Base-by-base conservation (phyloP, 148 eudicot species). In the Rhododendron vialii region DNA sequence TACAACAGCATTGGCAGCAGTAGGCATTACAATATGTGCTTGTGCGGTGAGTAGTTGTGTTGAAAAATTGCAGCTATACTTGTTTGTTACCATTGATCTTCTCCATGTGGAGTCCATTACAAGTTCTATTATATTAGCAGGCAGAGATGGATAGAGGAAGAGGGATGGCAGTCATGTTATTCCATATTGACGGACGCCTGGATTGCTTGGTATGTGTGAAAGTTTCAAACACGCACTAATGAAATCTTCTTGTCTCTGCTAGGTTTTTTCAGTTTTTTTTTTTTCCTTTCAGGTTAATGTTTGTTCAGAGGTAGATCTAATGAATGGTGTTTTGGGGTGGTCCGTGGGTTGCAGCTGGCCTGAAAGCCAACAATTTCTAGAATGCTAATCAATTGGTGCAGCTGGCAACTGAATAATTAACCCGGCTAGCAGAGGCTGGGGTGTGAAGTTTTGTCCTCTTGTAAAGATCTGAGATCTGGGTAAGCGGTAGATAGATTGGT, bases 341-440 rank as follows among this genome's bases (percentile, higher is more conserved):
- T 96, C 99, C 71, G 85, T 91, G 12, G 99, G 99, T 51, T 96
- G 99, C 89, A 96, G 99, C 92, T 95, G 93, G 97, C 93, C 87
- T 87, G 92, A 91, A 74, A 83, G 82, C 81, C 93, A 89, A 53
- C 89, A 86, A 82, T 75, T 89, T 84, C 87, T 88, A 57, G 93
- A 91, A 86, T 90, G 92, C 87, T 94, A 90, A 88, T 84, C 26
- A 28, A 77, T 71, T 41, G n/a, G 20, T 41, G 71, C 12, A 17
- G 26, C 82, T 28, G 36, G 51, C 20, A 75, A 78, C 55, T 71
- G 45, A 82, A 76, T 77, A 43, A 24, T 30, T 36, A 47, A 43
- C 80, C 87, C 71, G 71, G 88, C 90, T 80, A 80, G 80, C 75
- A 10, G 41, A 79, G 43, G 89, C 86, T 83, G 50, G 89, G 84